Conservation (phyloP, 371 early-diverging fungal genomes). For the Rhizopus microsporus region DNA sequence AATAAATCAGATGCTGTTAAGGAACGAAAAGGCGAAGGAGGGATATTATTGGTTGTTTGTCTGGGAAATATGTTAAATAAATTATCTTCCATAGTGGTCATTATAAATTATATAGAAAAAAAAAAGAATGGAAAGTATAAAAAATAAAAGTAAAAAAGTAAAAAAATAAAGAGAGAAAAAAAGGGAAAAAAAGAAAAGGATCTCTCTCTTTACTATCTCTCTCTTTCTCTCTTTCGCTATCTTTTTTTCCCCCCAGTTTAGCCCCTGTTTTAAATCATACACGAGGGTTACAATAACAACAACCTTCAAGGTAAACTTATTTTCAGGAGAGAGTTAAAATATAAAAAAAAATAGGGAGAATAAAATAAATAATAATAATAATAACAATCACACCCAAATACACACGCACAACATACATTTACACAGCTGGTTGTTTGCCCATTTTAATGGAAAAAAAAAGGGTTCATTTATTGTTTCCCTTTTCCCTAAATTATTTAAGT, state of each 20-base stretch:
- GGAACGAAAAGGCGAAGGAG: conserved; percentile 25
- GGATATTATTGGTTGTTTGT: conserved; percentile 16
- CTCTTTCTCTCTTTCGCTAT: background rate
- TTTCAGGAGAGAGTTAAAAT: conserved; percentile 4
- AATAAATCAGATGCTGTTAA: conserved; percentile 44
- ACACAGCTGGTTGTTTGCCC: background rate
- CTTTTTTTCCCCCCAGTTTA: background rate
- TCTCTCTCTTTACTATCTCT: background rate
- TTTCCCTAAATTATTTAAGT: conserved; percentile 22
- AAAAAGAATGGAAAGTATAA: conserved; percentile 12
- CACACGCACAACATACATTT: too few species aligned
- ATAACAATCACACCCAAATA: too few species aligned
- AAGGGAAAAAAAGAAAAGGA: conserved; percentile 16
- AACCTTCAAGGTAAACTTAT: conserved; percentile 1
- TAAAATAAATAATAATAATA: background rate
- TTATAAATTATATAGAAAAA: conserved; percentile 29
- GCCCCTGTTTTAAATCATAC: background rate
- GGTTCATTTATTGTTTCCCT: background rate
- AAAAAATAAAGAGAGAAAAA: conserved; percentile 20
- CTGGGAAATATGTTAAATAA: conserved; percentile 38
- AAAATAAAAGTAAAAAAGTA: background rate
- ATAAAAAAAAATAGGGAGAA: conserved; percentile 8
- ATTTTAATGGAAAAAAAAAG: background rate
- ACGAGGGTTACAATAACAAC: conserved; percentile 5
- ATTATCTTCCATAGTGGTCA: conserved; percentile 40